Base-by-base conservation (phyloP, 2,329 filamentous ascomycete species). In the Phoma sp. region DNA sequence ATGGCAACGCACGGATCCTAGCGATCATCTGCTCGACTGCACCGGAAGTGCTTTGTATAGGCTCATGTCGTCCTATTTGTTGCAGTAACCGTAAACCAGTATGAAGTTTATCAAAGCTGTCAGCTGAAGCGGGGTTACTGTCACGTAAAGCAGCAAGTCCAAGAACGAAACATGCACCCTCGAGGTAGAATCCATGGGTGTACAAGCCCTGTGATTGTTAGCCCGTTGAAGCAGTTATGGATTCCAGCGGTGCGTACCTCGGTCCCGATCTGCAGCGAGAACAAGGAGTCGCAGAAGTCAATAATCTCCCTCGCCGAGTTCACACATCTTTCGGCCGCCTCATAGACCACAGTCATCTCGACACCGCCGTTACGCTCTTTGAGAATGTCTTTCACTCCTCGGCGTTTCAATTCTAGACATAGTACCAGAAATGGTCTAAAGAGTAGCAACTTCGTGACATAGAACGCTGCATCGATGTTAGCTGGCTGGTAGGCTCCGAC, bases 1-100 rank as follows among this genome's bases (percentile, higher is more conserved):
- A n/a, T 18, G 34, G 23, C 10, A 56, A 20, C 20, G 30, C 20
- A 12, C 36, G 10, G 4, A 56, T 50, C 10, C 53, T 21, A 5
- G 23, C 14, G 10, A 56, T 38, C 47, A 56, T 50, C 20, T 56
- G 47, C 36, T 56, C 53, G 5, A 50, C 42, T 4, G 53, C 53
- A 6, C 34, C 40, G 18, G 10, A 39, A 3, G 29, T 42, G 28
- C 53, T 56, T 10, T 29, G n/a, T 5, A 33, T 20, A 10, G 53
- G 46, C 10, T 56, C 53, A 21, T 43, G 34, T 2, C 36, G 32
- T 5, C 46, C 47, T 5, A 56, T 14, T 26, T 18, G 40, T 12
- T 32, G 46, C 12, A 56, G 20, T 10, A 56, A 21, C 12, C 29
- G 18, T 7, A 47, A 30, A 7, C 40, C 53, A 2, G 30, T 56